Percentiles rank a stretch among this genome's conserved stretches.
phyloP scores from a whole-genome alignment of 371 early-diverging fungal species.

The Mucor plumbeus region DNA sequence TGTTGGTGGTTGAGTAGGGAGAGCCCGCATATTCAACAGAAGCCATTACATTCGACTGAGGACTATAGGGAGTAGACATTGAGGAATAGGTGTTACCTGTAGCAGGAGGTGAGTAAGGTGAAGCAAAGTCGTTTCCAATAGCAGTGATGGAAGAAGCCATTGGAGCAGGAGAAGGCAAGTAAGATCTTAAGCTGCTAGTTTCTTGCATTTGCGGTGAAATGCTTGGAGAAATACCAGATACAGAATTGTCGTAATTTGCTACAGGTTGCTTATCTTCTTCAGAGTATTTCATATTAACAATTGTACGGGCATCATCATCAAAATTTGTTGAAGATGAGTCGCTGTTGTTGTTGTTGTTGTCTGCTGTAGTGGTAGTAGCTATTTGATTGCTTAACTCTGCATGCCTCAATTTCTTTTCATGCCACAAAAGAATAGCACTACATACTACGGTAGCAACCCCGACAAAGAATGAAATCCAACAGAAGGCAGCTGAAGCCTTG shows the following conservation, averaged over 20 bases:
- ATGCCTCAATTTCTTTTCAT: conserved; percentile 32
- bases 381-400: background rate
- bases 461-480: conserved; percentile 24
- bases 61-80: background rate
- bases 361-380: background rate
- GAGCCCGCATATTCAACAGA: background rate
- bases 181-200: background rate
- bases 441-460: conserved; percentile 18
- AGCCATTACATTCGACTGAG: background rate
- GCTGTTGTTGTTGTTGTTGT: background rate
- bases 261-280: conserved; percentile 14
- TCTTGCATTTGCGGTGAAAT: background rate
- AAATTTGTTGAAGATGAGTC: background rate
- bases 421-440: conserved; percentile 29
- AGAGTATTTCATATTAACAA: conserved; percentile 11
- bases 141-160: background rate
- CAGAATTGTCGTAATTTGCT: background rate
- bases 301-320: conserved; percentile 16
- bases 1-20: background rate
- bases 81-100: background rate
- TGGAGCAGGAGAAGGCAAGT: background rate
- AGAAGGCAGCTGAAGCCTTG: conserved; percentile 29
- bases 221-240: background rate
- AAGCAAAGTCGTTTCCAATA: background rate
- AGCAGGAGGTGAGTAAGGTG: background rate